Conservation (phyloP, 257 asterid species). For the Plantago major region DNA sequence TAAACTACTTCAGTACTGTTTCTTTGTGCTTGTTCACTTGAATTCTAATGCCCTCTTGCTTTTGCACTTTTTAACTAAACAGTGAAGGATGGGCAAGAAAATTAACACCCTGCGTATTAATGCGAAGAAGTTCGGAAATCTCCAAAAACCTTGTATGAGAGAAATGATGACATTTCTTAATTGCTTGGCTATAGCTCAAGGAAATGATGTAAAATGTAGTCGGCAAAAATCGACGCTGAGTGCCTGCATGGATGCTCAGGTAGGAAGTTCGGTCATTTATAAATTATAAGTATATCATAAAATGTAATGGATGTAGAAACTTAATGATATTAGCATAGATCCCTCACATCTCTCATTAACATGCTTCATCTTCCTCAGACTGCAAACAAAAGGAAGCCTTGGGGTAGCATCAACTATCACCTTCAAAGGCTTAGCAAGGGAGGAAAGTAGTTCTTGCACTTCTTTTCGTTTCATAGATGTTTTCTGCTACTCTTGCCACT, state of each 20-base stretch:
- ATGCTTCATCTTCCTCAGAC: slow-evolving; percentile 39
- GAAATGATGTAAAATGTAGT: slow-evolving; percentile 58
- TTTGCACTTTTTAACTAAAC: background rate
- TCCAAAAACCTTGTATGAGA: slow-evolving; percentile 84
- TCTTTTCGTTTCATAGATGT: background rate
- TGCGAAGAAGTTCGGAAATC: slow-evolving; percentile 73
- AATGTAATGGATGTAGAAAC: background rate
- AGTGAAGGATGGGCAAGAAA: slow-evolving; percentile 78
- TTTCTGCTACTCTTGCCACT: background rate
- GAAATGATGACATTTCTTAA: slow-evolving; percentile 75
- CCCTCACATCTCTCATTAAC: background rate
- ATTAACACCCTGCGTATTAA: slow-evolving; percentile 57
- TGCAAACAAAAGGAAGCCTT: slow-evolving; percentile 57
- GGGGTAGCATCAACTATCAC: slow-evolving; percentile 86
- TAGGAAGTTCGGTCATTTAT: slow-evolving; percentile 15
- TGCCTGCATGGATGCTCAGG: slow-evolving; percentile 92
- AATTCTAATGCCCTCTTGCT: slow-evolving; percentile 5
- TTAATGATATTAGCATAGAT: background rate
- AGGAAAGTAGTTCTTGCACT: slow-evolving; percentile 37
- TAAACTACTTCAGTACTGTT: background rate
- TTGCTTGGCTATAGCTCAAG: slow-evolving; percentile 73
- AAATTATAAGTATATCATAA: no score
- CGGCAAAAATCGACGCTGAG: slow-evolving; percentile 65
- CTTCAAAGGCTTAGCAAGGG: slow-evolving; percentile 84
- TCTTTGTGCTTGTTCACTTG: background rate